Conservation (phyloP, 768 basidiomycete species). For the Lactarius akahatsu region DNA sequence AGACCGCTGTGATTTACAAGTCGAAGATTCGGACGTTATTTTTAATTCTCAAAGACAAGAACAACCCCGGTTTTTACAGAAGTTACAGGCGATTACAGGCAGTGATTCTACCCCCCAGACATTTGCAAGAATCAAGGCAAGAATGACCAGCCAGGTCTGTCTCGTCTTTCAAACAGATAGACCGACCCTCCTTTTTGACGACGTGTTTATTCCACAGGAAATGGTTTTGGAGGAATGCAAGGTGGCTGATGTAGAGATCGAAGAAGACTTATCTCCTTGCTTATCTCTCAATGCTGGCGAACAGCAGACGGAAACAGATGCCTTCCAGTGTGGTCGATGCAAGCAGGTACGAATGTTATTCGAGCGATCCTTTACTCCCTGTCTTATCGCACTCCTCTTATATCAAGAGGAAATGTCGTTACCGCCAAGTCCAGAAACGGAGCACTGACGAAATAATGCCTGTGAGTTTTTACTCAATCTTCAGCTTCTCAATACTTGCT, state of each 20-base stretch:
- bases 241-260: slow-evolving; percentile 77
- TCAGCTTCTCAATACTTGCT: slow-evolving; percentile 17
- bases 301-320: slow-evolving; percentile 92
- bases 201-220: slow-evolving; percentile 51
- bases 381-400: slow-evolving; percentile 11
- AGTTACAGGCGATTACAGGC: slow-evolving; percentile 66
- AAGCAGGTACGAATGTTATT: slow-evolving; percentile 60
- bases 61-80: slow-evolving; percentile 92
- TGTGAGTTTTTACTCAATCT: slow-evolving; percentile 43
- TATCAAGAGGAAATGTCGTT: slow-evolving; percentile 77
- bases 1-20: slow-evolving; percentile 56
- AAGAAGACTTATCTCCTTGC: slow-evolving; percentile 77
- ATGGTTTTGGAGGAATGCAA: slow-evolving; percentile 95
- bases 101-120: slow-evolving; percentile 50
- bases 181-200: neutral
- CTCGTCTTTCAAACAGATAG: slow-evolving; percentile 30
- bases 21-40: slow-evolving; percentile 83
- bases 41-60: slow-evolving; percentile 94
- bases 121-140: slow-evolving; percentile 48
- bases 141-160: slow-evolving; percentile 78
- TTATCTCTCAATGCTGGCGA: slow-evolving; percentile 88
- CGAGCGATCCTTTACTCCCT: too few relatives aligned
- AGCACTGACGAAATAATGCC: slow-evolving; percentile 99
- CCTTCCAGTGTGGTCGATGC: slow-evolving; percentile 95
- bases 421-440: slow-evolving; percentile 95